Percentiles rank a stretch among this genome's conserved stretches.
These are phyloP conservation scores for Quercus agrifolia DNA, from an alignment of 306 rosid species.

Conservation along the genomic window DNA sequence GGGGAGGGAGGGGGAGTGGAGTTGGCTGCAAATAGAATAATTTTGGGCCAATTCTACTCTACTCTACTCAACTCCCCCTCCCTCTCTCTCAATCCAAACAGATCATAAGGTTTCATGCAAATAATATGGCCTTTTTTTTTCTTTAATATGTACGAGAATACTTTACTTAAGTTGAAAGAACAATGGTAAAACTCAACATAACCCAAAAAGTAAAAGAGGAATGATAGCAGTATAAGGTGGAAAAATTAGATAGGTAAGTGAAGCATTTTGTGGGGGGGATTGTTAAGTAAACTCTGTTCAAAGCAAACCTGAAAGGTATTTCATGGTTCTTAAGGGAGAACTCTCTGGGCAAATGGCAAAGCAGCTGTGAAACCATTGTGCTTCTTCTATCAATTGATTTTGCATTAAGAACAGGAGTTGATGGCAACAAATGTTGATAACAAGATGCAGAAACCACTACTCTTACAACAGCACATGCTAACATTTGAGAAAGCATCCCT, in stretches of 20 bases:
- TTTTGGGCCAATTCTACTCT: too few species aligned
- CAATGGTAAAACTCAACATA: background rate
- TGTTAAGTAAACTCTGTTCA: background rate
- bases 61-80: too few species aligned
- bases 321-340: background rate
- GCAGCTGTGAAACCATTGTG: constrained; percentile 19
- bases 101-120: background rate
- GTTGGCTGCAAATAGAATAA: too few species aligned
- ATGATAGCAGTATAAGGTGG: background rate
- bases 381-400: constrained; percentile 9
- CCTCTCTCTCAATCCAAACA: too few species aligned
- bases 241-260: background rate
- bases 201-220: background rate
- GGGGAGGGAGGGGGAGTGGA: too few species aligned
- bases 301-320: constrained; percentile 33
- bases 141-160: too few species aligned
- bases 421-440: constrained; percentile 5
- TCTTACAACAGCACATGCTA: constrained; percentile 21
- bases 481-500: constrained; percentile 22
- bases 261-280: background rate
- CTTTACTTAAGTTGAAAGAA: background rate
- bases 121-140: background rate
- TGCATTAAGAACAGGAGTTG: constrained; percentile 10
- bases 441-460: constrained; percentile 27
- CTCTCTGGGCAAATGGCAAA: constrained; percentile 12